Evolutionary conservation across 768 basidiomycete species (phyloP).

Genomic region (Naematelia encephala): DNA sequence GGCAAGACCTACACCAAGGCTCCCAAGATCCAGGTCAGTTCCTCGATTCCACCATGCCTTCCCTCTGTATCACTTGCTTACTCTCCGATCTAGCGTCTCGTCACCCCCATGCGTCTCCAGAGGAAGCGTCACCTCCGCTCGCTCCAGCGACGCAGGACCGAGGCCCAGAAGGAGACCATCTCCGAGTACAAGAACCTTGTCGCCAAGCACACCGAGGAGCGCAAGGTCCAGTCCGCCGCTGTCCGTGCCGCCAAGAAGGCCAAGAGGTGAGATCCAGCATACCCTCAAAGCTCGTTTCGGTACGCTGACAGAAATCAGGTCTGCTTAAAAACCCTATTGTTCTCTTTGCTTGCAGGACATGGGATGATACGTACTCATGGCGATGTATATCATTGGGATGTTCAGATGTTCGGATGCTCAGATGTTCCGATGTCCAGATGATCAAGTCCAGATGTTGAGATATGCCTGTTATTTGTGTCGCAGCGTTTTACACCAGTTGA

Average conservation of each 20-base stretch:
- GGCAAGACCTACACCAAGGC: conserved; percentile 94
- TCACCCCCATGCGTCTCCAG: conserved; percentile 92
- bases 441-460: too few relatives aligned
- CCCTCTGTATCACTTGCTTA: not conserved
- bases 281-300: too few relatives aligned
- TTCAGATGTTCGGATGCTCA: too few relatives aligned
- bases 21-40: conserved; percentile 67
- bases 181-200: conserved; percentile 84
- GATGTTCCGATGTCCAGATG: too few relatives aligned
- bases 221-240: conserved; percentile 84
- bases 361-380: conserved; percentile 1
- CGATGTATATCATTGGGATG: conserved; percentile 4
- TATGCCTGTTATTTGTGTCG: not conserved
- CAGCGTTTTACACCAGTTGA: not conserved
- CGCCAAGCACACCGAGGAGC: conserved; percentile 85
- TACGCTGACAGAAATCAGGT: not conserved
- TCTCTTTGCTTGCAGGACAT: not conserved
- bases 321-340: not conserved
- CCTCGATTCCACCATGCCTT: not conserved
- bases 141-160: conserved; percentile 80
- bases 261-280: conserved; percentile 13
- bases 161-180: conserved; percentile 93
- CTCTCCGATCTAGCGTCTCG: conserved; percentile 57
- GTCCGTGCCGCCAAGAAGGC: conserved; percentile 52
- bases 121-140: conserved; percentile 88